phyloP scores from a whole-genome alignment of 768 basidiomycete species.

The Tylopilus plumbeoviolaceoides region DNA sequence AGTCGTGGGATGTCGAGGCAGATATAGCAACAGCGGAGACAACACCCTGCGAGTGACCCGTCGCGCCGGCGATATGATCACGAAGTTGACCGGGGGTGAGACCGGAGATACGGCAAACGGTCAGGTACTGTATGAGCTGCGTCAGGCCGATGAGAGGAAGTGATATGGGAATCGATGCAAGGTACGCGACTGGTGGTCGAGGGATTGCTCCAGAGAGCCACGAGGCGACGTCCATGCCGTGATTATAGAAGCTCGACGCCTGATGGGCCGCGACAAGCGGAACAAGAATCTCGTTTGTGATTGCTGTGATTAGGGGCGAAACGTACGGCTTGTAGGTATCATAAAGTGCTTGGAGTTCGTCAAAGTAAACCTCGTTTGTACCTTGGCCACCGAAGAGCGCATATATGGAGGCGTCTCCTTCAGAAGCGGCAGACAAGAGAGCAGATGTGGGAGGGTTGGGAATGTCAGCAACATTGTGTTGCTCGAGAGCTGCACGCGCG shows the following conservation, averaged over 20 bases:
- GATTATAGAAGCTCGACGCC: conserved; percentile 59
- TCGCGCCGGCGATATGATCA: conserved; percentile 73
- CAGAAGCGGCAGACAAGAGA: conserved; percentile 57
- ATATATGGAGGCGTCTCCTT: conserved; percentile 73
- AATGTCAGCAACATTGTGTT: conserved; percentile 48
- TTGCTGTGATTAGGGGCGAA: conserved; percentile 56
- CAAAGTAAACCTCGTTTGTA: conserved; percentile 96
- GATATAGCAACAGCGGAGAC: conserved; percentile 90
- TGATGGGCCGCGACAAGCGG: conserved; percentile 64
- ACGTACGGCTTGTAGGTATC: conserved; percentile 91
- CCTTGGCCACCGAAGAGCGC: conserved; percentile 98
- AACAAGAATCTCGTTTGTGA: conserved; percentile 64
- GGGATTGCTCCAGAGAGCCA: conserved; percentile 75
- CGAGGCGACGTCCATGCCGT: conserved; percentile 75
- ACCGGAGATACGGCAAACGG: conserved; percentile 69
- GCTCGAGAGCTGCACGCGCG: conserved; percentile 68
- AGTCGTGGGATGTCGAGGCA: conserved; percentile 70
- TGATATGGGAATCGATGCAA: conserved; percentile 91
- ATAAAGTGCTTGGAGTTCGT: conserved; percentile 88
- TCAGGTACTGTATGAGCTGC: conserved; percentile 90
- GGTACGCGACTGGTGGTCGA: conserved; percentile 78
- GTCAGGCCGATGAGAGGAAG: conserved; percentile 96
- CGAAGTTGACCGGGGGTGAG: conserved; percentile 80
- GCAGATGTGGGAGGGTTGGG: conserved; percentile 62
- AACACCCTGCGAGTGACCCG: conserved; percentile 97